These are phyloP conservation scores for Colletotrichum karsti DNA, from an alignment of 2,329 filamentous ascomycete genomes.

Conservation along the genomic window DNA sequence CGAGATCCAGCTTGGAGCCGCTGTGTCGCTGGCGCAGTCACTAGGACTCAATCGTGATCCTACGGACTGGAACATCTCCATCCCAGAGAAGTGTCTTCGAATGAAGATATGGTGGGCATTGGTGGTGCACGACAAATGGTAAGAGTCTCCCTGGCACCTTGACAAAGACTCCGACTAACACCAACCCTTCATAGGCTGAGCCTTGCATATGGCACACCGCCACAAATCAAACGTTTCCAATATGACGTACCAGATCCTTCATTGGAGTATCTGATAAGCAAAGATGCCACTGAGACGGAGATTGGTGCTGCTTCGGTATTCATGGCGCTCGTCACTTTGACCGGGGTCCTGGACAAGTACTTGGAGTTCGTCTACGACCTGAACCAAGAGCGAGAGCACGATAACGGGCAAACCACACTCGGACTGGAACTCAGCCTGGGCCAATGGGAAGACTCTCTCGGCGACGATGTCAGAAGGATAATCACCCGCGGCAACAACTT, in stretches of 20 bases:
- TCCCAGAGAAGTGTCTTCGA: conserved; percentile 58
- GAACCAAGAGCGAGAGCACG: conserved; percentile 7
- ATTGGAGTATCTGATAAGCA: conserved; percentile 39
- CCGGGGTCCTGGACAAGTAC: conserved; percentile 25
- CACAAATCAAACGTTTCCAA: conserved; percentile 52
- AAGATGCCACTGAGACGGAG: neutral
- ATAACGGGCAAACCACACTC: conserved; percentile 29
- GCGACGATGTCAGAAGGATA: conserved; percentile 45
- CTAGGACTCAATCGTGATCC: conserved; percentile 64
- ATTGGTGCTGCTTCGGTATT: conserved; percentile 24
- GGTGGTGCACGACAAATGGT: conserved; percentile 64
- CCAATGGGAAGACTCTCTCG: conserved; percentile 54
- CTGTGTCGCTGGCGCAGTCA: conserved; percentile 61
- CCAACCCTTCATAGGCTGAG: conserved; percentile 48
- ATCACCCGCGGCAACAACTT: conserved; percentile 52
- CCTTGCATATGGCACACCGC: conserved; percentile 61
- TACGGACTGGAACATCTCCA: conserved; percentile 58
- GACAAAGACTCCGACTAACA: neutral
- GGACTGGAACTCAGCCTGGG: conserved; percentile 48
- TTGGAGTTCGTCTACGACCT: conserved; percentile 32
- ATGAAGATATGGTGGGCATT: conserved; percentile 66
- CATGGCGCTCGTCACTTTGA: conserved; percentile 22
- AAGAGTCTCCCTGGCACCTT: conserved; percentile 21
- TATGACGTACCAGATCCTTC: conserved; percentile 57
- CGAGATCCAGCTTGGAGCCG: conserved; percentile 57